phyloP scores from a whole-genome alignment of 106 monocot genomes.

The Iris macrosiphon region DNA sequence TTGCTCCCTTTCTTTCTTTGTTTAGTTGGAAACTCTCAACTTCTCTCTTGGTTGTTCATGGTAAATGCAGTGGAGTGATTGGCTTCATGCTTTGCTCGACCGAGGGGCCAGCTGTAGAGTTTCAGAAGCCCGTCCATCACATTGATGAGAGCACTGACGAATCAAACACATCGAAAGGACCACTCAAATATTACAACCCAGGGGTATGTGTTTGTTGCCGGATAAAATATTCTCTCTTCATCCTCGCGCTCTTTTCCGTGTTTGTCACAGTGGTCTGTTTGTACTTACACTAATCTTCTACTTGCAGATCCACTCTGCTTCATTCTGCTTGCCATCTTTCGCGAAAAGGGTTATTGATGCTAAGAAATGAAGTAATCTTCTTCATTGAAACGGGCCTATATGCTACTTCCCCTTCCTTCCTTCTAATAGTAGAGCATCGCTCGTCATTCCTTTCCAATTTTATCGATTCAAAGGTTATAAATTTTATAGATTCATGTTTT shows the following conservation, averaged over 20 bases:
- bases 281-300: background rate
- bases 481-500: no score
- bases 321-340: no score
- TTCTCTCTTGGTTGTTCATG: background rate
- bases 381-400: no score
- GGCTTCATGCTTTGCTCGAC: constrained; percentile 99
- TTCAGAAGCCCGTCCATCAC: constrained; percentile 50
- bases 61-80: constrained; percentile 73
- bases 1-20: no score
- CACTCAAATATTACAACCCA: constrained; percentile 82
- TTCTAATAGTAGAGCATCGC: no score
- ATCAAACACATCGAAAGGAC: constrained; percentile 35
- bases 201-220: no score
- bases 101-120: constrained; percentile 72
- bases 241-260: background rate
- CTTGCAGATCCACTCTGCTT: constrained; percentile 67
- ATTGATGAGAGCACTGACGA: constrained; percentile 58
- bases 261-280: background rate
- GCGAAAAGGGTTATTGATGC: constrained; percentile 64
- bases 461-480: no score
- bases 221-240: no score
- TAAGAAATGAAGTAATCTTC: no score
- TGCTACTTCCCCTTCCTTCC: no score
- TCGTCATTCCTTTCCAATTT: no score
- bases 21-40: no score